phyloP scores from a whole-genome alignment of 306 rosid species.

The Vigna reflexopilosa region DNA sequence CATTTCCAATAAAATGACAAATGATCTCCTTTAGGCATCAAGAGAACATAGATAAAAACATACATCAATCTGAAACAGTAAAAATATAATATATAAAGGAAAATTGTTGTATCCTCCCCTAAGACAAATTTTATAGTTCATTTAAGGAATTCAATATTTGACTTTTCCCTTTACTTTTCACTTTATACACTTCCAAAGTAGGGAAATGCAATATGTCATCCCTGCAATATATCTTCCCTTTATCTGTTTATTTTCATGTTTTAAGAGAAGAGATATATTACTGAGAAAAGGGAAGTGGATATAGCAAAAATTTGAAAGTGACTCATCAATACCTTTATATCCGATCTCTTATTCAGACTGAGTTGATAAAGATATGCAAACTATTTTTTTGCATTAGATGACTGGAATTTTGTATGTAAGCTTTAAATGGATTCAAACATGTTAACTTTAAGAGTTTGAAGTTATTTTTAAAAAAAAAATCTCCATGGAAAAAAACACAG shows the following conservation, averaged over 20 bases:
- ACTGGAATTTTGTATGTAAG: background rate
- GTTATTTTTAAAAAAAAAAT: background rate
- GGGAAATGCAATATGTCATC: background rate
- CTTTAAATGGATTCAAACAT: background rate
- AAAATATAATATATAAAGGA: background rate
- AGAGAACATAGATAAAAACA: background rate
- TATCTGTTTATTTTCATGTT: background rate
- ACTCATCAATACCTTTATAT: slow-evolving; percentile 7
- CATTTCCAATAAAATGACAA: background rate
- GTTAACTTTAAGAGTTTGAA: background rate
- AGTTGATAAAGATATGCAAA: slow-evolving; percentile 1
- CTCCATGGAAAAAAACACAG: background rate
- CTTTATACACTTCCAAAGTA: background rate
- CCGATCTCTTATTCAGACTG: background rate
- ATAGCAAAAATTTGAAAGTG: background rate
- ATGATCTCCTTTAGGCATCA: background rate
- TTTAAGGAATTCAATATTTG: background rate
- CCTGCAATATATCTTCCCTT: background rate
- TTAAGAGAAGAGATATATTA: background rate
- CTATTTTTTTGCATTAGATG: slow-evolving; percentile 9
- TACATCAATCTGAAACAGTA: too few species aligned
- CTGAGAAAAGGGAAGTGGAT: background rate
- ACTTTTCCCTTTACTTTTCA: background rate
- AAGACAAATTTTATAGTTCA: background rate
- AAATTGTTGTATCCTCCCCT: background rate